A percentile compares a stretch with the other conserved stretches of the same genome.
Evolutionary conservation across 2,329 filamentous ascomycete species (phyloP).

Genomic region (Albifimbria verrucaria): DNA sequence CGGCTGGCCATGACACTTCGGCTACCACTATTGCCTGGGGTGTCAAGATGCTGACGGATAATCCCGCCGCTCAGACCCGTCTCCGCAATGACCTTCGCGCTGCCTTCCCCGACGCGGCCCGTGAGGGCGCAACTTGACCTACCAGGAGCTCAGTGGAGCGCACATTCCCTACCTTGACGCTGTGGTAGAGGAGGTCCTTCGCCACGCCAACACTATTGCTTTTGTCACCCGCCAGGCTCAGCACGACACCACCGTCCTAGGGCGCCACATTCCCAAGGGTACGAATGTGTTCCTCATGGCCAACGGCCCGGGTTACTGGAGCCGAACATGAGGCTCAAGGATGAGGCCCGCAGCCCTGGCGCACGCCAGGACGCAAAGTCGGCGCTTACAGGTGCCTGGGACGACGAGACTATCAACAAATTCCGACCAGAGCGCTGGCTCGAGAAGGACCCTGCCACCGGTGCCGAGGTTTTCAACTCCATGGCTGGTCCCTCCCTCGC

Average conservation of each 20-base stretch:
- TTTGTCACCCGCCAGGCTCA: slow-evolving; percentile 23
- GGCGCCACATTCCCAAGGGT: slow-evolving; percentile 28
- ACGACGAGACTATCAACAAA: slow-evolving; percentile 15
- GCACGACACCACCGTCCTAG: slow-evolving; percentile 29
- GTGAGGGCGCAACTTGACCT: slow-evolving; percentile 17
- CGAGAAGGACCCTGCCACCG: slow-evolving; percentile 5
- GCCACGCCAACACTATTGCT: slow-evolving; percentile 21
- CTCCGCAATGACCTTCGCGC: slow-evolving; percentile 20
- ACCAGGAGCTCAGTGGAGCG: slow-evolving; percentile 22
- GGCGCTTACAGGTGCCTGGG: slow-evolving; percentile 15
- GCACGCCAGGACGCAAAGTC: slow-evolving; percentile 1
- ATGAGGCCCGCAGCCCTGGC: slow-evolving; percentile 9
- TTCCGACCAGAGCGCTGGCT: slow-evolving; percentile 37
- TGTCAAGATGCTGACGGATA: slow-evolving; percentile 17
- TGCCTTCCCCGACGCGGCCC: slow-evolving; percentile 14
- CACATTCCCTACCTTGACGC: slow-evolving; percentile 33
- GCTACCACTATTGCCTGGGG: slow-evolving; percentile 23
- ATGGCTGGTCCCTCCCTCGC: slow-evolving; percentile 10
- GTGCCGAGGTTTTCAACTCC: slow-evolving; percentile 8
- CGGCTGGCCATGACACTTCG: slow-evolving; percentile 29
- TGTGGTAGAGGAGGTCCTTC: slow-evolving; percentile 32
- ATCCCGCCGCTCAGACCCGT: slow-evolving; percentile 20
- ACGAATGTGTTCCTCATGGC: slow-evolving; percentile 24
- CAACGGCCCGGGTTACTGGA: slow-evolving; percentile 21
- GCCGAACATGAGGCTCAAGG: slow-evolving; percentile 13